Evolutionary conservation across 1,284 basidiomycete genomes (phyloP).

Genomic region (Lentinus polychrous): DNA sequence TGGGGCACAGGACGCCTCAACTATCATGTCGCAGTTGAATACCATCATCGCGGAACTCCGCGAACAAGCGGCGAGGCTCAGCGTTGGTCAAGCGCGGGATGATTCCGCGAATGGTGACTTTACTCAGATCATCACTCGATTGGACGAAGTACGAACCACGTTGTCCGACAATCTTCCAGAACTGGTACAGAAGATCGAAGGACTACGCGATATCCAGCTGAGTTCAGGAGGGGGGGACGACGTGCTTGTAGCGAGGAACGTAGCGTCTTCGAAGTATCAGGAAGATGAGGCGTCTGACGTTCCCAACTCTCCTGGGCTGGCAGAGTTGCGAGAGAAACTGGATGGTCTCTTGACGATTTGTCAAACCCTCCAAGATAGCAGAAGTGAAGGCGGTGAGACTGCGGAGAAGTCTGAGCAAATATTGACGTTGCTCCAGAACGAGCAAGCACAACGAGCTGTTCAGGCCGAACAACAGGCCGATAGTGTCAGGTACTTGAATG

Average conservation of each 20-base stretch:
- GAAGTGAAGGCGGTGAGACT: neutral
- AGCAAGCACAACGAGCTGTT: slow-evolving; percentile 37
- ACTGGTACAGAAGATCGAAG: slow-evolving; percentile 13
- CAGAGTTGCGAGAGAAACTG: slow-evolving; percentile 20
- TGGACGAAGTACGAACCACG: slow-evolving; percentile 18
- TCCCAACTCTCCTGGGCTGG: neutral
- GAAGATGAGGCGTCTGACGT: neutral
- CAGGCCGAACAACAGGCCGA: slow-evolving; percentile 60
- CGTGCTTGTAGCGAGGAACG: slow-evolving; percentile 2
- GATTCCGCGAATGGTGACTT: slow-evolving; percentile 2
- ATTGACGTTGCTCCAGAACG: slow-evolving; percentile 36
- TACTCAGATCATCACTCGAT: slow-evolving; percentile 13
- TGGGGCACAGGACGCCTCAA: slow-evolving; percentile 14
- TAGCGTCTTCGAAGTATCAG: neutral
- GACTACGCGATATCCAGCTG: slow-evolving; percentile 1
- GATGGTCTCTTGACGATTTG: slow-evolving; percentile 18
- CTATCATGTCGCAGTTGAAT: slow-evolving; percentile 20
- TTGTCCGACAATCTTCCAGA: slow-evolving; percentile 16
- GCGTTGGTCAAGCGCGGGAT: neutral
- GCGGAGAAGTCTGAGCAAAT: slow-evolving; percentile 35
- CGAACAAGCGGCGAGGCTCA: neutral
- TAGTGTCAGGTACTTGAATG: slow-evolving; percentile 66
- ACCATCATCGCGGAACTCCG: slow-evolving; percentile 18
- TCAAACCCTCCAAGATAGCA: slow-evolving; percentile 3
- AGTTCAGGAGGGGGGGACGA: neutral